Evolutionary conservation across 1,284 basidiomycete genomes (phyloP).

Genomic region (Sanguinoderma infundibulare): DNA sequence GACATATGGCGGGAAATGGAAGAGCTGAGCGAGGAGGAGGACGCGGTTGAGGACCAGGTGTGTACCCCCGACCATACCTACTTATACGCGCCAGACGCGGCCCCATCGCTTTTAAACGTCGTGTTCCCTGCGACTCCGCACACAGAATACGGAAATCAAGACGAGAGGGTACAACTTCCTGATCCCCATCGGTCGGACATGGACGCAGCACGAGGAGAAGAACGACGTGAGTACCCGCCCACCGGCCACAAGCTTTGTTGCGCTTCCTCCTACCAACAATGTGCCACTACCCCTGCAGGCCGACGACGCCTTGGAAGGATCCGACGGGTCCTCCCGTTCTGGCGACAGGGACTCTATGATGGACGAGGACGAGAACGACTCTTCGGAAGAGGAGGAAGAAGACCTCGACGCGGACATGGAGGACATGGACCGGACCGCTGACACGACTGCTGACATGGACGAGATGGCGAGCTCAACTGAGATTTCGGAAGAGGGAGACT

Average conservation of each 20-base stretch:
- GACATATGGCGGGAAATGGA: conserved; percentile 82
- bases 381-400: conserved; percentile 38
- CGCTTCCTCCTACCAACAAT: not conserved
- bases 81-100: not conserved
- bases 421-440: conserved; percentile 65
- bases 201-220: conserved; percentile 81
- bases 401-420: conserved; percentile 77
- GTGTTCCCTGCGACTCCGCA: not conserved
- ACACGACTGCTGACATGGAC: conserved; percentile 43
- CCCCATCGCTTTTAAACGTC: no score
- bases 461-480: conserved; percentile 14
- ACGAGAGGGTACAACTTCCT: conserved; percentile 71
- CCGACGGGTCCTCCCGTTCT: conserved; percentile 43
- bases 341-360: conserved; percentile 42
- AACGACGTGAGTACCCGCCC: conserved; percentile 64
- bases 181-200: conserved; percentile 71
- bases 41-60: conserved; percentile 75
- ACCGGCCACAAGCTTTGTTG: not conserved
- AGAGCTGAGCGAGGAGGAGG: conserved; percentile 85
- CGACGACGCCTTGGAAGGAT: conserved; percentile 53
- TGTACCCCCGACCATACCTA: no score
- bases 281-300: conserved; percentile 36
- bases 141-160: conserved; percentile 60
- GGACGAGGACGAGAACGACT: conserved; percentile 40
- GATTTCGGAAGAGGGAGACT: conserved; percentile 21